phyloP scores from a whole-genome alignment of 2,329 filamentous ascomycete genomes.

The Pseudonectria foliicola region DNA sequence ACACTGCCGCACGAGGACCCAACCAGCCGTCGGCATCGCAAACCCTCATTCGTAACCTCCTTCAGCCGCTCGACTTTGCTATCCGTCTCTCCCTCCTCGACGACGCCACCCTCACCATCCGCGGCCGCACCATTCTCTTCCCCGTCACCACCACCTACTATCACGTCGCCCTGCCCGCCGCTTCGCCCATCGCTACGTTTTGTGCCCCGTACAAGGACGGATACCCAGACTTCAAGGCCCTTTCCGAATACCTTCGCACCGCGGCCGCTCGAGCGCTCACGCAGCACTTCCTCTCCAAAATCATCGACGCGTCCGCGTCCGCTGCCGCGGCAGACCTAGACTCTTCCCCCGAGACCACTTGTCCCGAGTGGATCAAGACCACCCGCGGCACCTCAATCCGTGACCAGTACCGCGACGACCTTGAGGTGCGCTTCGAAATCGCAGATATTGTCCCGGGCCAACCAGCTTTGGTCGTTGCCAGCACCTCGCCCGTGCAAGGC shows the following conservation, averaged over 20 bases:
- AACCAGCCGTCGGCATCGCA: slow-evolving; percentile 37
- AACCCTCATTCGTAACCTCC: slow-evolving; percentile 35
- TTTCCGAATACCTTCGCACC: slow-evolving; percentile 39
- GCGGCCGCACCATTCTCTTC: slow-evolving; percentile 36
- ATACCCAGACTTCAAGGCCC: slow-evolving; percentile 37
- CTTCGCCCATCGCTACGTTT: slow-evolving; percentile 27
- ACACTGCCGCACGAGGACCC: slow-evolving; percentile 21
- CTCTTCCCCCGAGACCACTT: not conserved
- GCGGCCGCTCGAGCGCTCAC: slow-evolving; percentile 35
- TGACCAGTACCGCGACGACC: slow-evolving; percentile 18
- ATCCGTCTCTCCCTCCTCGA: slow-evolving; percentile 41
- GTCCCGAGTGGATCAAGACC: slow-evolving; percentile 22
- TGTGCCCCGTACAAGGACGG: slow-evolving; percentile 39
- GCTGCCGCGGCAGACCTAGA: not conserved
- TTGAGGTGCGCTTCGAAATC: slow-evolving; percentile 27
- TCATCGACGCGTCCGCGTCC: slow-evolving; percentile 5
- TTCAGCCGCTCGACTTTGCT: slow-evolving; percentile 34
- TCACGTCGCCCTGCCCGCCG: slow-evolving; percentile 32
- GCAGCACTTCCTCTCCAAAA: slow-evolving; percentile 25
- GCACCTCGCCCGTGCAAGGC: slow-evolving; percentile 10
- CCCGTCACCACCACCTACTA: slow-evolving; percentile 40
- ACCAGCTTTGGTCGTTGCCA: slow-evolving; percentile 16
- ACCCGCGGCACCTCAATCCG: slow-evolving; percentile 27
- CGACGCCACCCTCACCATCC: slow-evolving; percentile 34
- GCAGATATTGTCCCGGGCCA: slow-evolving; percentile 10